Evolutionary conservation across 2,329 filamentous ascomycete genomes (phyloP).

Genomic region (Huntiella decipiens): DNA sequence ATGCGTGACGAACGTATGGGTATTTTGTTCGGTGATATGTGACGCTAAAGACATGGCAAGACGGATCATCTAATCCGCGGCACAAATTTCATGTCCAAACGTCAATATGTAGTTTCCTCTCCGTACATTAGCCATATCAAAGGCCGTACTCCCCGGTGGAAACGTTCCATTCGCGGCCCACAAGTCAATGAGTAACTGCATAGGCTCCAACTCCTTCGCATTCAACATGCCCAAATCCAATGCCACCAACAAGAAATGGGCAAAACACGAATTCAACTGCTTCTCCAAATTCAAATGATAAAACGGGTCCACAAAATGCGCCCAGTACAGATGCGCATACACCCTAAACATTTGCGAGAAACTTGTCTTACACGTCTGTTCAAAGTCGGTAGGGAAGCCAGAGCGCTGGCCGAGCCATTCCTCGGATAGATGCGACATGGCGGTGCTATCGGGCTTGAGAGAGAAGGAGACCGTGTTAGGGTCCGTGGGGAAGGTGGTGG

Average conservation of each 20-base stretch:
- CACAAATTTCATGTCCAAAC: slow-evolving; percentile 10
- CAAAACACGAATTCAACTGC: slow-evolving; percentile 54
- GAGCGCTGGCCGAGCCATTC: slow-evolving; percentile 64
- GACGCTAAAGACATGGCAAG: too few relatives aligned
- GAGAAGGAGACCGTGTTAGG: slow-evolving; percentile 37
- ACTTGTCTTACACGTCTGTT: slow-evolving; percentile 60
- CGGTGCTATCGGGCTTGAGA: slow-evolving; percentile 29
- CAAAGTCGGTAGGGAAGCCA: slow-evolving; percentile 62
- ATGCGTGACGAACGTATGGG: neutral
- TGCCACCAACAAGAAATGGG: slow-evolving; percentile 49
- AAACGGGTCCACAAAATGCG: slow-evolving; percentile 57
- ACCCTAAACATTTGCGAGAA: slow-evolving; percentile 83
- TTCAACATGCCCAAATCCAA: slow-evolving; percentile 51
- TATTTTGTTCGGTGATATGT: neutral
- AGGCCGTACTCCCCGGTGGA: slow-evolving; percentile 39
- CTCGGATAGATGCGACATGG: slow-evolving; percentile 24
- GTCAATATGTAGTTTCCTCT: slow-evolving; percentile 23
- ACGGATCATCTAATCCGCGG: slow-evolving; percentile 3
- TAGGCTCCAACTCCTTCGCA: slow-evolving; percentile 62
- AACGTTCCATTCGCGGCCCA: slow-evolving; percentile 63
- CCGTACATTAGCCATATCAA: slow-evolving; percentile 29
- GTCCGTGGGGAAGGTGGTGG: slow-evolving; percentile 60
- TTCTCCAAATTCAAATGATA: slow-evolving; percentile 50
- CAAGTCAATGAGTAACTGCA: slow-evolving; percentile 63
- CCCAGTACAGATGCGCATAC: slow-evolving; percentile 78